Evolutionary conservation across 345 rosid genomes (phyloP).

Genomic region (Jatropha curcas): DNA sequence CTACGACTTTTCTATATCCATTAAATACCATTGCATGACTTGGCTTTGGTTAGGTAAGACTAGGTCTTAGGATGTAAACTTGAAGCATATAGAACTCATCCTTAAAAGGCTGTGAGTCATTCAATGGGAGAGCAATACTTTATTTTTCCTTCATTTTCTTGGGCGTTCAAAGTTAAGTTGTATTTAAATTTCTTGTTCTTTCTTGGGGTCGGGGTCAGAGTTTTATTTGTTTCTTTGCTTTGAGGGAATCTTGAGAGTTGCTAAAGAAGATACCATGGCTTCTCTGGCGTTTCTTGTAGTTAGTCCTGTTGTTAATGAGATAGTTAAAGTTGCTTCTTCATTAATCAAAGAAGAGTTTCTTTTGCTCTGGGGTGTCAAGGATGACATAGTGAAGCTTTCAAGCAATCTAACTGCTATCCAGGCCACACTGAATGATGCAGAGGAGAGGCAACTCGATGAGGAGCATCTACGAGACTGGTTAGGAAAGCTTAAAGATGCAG

Average conservation of each 20-base stretch:
- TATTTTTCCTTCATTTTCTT: neutral
- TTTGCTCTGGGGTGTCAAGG: neutral
- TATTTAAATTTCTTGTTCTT: neutral
- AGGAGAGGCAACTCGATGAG: slow-evolving; percentile 12
- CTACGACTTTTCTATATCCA: too few species aligned
- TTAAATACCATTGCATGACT: neutral
- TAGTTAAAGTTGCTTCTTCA: neutral
- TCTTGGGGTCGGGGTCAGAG: neutral
- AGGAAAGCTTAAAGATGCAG: slow-evolving; percentile 8
- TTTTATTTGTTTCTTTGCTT: neutral
- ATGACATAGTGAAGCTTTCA: neutral
- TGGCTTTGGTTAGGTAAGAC: neutral
- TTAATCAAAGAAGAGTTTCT: neutral
- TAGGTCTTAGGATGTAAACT: neutral
- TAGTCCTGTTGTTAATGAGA: neutral
- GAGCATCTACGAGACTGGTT: slow-evolving; percentile 8
- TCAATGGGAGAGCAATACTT: neutral
- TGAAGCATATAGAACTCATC: neutral
- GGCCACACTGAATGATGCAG: neutral
- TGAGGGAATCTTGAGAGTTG: neutral
- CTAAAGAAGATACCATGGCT: neutral
- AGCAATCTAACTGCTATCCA: slow-evolving; percentile 11
- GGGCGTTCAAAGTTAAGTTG: neutral
- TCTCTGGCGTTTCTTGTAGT: neutral
- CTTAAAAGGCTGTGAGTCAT: neutral